Evolutionary conservation across 2,329 filamentous ascomycete species (phyloP).

Genomic region (Fonsecaea multimorphosa): DNA sequence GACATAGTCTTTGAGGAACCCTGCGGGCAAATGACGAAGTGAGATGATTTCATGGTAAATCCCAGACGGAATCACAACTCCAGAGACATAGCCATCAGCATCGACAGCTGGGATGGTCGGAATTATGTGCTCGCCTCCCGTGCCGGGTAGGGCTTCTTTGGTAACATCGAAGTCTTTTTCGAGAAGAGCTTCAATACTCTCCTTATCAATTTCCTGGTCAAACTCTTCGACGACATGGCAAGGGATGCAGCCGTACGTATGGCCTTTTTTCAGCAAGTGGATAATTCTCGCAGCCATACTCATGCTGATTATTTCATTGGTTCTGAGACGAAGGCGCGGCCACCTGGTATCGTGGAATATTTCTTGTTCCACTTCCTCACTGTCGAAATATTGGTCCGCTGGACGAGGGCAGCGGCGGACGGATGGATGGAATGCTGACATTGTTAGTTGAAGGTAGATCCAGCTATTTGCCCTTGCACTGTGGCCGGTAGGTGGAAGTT

Average conservation of each 20-base stretch:
- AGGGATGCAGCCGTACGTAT: slow-evolving; percentile 7
- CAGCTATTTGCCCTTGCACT: neutral
- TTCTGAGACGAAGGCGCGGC: slow-evolving; percentile 13
- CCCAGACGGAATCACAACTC: neutral
- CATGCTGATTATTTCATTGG: slow-evolving; percentile 20
- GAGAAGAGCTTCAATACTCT: slow-evolving; percentile 22
- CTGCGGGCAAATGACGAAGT: neutral
- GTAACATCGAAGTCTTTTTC: slow-evolving; percentile 21
- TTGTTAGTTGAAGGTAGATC: neutral
- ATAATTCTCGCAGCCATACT: slow-evolving; percentile 23
- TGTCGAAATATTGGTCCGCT: slow-evolving; percentile 7
- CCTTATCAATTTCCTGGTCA: slow-evolving; percentile 21
- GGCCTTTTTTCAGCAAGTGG: slow-evolving; percentile 2
- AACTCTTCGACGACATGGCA: slow-evolving; percentile 23
- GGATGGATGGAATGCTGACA: neutral
- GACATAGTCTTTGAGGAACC: neutral
- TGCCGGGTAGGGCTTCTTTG: slow-evolving; percentile 6
- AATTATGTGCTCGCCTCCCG: slow-evolving; percentile 16
- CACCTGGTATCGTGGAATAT: slow-evolving; percentile 16
- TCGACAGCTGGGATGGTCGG: neutral
- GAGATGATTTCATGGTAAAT: neutral
- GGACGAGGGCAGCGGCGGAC: neutral
- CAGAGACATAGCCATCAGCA: neutral
- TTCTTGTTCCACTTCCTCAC: neutral
- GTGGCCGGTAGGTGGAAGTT: neutral